A percentile compares a stretch with the other conserved stretches of the same genome.
Conservation (phyloP, 163 green algal genomes). For the Volvox carteri region DNA sequence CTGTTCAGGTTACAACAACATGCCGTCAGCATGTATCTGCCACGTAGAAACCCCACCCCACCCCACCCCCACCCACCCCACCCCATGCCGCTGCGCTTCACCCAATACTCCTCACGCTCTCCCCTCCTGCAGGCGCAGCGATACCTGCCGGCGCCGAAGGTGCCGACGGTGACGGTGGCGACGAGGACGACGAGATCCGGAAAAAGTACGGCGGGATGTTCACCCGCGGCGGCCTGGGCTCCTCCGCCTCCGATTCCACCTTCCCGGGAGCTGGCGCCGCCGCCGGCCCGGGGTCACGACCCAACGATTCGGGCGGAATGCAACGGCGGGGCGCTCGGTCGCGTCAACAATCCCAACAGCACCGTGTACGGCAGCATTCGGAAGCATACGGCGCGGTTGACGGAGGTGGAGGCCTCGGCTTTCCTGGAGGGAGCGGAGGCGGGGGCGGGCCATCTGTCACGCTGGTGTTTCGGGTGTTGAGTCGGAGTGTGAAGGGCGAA, state of each 20-base stretch:
- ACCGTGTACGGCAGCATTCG: background rate
- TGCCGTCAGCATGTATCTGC: no score
- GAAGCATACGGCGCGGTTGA: background rate
- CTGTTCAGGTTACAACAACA: no score
- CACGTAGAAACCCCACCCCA: no score
- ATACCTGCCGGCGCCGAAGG: no score
- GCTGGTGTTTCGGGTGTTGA: background rate
- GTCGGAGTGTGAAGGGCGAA: background rate
- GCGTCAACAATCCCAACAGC: background rate
- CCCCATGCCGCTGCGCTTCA: no score
- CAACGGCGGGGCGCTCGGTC: background rate
- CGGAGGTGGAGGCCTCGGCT: background rate
- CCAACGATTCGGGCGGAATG: background rate
- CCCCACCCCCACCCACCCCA: no score
- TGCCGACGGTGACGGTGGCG: background rate
- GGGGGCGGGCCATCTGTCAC: background rate
- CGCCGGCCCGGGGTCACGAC: background rate
- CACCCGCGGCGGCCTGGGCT: conserved; percentile 7
- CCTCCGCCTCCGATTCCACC: background rate
- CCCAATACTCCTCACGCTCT: no score
- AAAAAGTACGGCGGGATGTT: conserved; percentile 12
- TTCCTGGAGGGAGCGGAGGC: background rate
- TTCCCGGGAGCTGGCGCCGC: no score
- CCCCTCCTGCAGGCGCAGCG: no score
- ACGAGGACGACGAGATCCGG: background rate